These are phyloP conservation scores for Coemansia sp. DNA, from an alignment of 192 early-diverging fungal genomes.

Conservation along the genomic window DNA sequence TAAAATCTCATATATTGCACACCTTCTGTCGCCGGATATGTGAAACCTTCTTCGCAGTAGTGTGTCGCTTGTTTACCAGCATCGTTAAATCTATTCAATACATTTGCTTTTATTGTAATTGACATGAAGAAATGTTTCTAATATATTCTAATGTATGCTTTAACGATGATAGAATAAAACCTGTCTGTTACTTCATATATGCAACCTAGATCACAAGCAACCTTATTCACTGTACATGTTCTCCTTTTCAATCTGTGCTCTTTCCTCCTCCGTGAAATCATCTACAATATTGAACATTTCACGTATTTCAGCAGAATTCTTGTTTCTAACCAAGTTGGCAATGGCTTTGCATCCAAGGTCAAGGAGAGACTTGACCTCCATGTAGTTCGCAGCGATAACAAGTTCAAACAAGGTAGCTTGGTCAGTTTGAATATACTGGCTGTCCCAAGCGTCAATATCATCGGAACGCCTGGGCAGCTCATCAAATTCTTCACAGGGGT, in stretches of 20 bases:
- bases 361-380: slow-evolving; percentile 94
- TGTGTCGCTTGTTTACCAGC: too few relatives aligned
- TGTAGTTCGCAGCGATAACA: slow-evolving; percentile 80
- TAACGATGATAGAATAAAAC: too few relatives aligned
- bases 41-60: too few relatives aligned
- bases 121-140: too few relatives aligned
- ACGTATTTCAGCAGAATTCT: slow-evolving; percentile 88
- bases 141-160: too few relatives aligned
- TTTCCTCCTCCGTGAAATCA: slow-evolving; percentile 96
- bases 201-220: too few relatives aligned
- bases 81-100: too few relatives aligned
- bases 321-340: slow-evolving; percentile 96
- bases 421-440: slow-evolving; percentile 74
- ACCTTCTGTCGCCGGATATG: too few relatives aligned
- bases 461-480: slow-evolving; percentile 60
- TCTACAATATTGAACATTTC: slow-evolving; percentile 94
- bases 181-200: too few relatives aligned
- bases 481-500: slow-evolving; percentile 57
- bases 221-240: slow-evolving; percentile 44
- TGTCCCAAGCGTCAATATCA: slow-evolving; percentile 78
- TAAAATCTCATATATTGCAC: too few relatives aligned
- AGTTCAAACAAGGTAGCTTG: slow-evolving; percentile 77
- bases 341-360: slow-evolving; percentile 97
- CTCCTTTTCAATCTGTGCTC: slow-evolving; percentile 83
- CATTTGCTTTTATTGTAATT: too few relatives aligned